Conservation (phyloP, 2,329 filamentous ascomycete species). For the Metarhizium guizhouense region DNA sequence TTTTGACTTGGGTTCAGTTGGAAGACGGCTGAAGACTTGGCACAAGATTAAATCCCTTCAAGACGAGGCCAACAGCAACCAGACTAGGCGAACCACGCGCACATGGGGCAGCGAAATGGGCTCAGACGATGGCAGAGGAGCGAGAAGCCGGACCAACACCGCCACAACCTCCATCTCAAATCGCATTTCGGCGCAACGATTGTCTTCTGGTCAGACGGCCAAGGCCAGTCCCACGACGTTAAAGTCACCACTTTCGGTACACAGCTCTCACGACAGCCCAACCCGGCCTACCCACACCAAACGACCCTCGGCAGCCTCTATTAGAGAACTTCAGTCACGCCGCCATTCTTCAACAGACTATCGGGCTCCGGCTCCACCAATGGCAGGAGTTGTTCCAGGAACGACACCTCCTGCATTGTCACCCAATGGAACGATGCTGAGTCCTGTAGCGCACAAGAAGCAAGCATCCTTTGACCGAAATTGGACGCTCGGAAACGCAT, state of each 20-base stretch:
- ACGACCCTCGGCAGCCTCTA: conserved; percentile 70
- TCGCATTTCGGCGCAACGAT: conserved; percentile 37
- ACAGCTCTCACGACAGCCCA: conserved; percentile 33
- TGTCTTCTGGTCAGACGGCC: conserved; percentile 42
- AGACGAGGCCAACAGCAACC: conserved; percentile 62
- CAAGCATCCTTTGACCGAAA: conserved; percentile 62
- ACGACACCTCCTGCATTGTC: conserved; percentile 29
- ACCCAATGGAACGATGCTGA: conserved; percentile 33
- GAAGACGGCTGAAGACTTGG: conserved; percentile 85
- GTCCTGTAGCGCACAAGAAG: conserved; percentile 46
- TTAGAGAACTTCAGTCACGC: conserved; percentile 73
- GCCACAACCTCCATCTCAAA: conserved; percentile 40
- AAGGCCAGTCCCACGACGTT: conserved; percentile 35
- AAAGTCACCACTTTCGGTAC: conserved; percentile 30
- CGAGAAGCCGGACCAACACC: conserved; percentile 49
- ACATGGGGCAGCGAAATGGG: conserved; percentile 51
- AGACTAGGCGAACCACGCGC: conserved; percentile 43
- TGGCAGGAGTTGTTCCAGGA: conserved; percentile 11
- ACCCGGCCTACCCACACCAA: conserved; percentile 40
- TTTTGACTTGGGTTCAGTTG: conserved; percentile 86
- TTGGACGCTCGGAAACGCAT: conserved; percentile 54
- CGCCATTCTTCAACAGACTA: conserved; percentile 84
- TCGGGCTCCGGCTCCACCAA: conserved; percentile 25
- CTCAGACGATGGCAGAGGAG: conserved; percentile 41
- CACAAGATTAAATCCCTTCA: conserved; percentile 91